Conservation (phyloP, 805 yeast species). For the Ogataea pignaliae region DNA sequence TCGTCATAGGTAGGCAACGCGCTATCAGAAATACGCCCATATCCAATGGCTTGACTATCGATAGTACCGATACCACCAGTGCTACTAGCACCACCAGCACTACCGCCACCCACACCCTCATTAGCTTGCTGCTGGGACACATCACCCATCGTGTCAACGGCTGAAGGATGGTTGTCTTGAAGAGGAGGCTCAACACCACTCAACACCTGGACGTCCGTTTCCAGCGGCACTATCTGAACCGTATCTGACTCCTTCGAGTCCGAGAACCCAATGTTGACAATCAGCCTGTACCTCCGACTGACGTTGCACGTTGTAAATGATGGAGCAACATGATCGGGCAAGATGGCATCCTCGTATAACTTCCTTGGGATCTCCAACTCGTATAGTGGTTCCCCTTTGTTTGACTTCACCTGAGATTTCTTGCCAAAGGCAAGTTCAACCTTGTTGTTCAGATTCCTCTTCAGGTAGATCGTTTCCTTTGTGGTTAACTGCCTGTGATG, state of each 20-base stretch:
- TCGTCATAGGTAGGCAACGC: conserved; percentile 15
- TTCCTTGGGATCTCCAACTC: conserved; percentile 43
- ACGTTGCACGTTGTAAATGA: conserved; percentile 55
- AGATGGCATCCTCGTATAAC: conserved; percentile 34
- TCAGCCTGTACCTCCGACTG: conserved; percentile 38
- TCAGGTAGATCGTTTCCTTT: conserved; percentile 16
- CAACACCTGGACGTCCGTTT: conserved; percentile 14
- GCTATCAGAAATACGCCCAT: conserved; percentile 1
- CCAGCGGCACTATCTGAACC: conserved; percentile 10
- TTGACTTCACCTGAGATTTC: conserved; percentile 19
- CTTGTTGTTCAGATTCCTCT: conserved; percentile 22
- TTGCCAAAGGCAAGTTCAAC: conserved; percentile 37
- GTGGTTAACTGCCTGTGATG: conserved; percentile 11
- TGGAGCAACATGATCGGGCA: conserved; percentile 50
- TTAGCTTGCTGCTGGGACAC: too few species aligned
- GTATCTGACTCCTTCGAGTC: conserved; percentile 7
- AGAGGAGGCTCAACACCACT: conserved; percentile 20
- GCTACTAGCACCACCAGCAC: too few species aligned
- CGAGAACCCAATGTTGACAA: conserved; percentile 30
- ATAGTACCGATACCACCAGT: background rate
- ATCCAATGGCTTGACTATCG: background rate
- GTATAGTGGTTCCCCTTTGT: conserved; percentile 20
- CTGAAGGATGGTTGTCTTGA: conserved; percentile 1
- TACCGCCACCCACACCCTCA: too few species aligned
- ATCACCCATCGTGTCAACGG: too few species aligned